A percentile compares a stretch with the other conserved stretches of the same genome.
These are phyloP conservation scores for Clarireedia sp. DNA, from an alignment of 2,329 filamentous ascomycete species.

Conservation along the genomic window DNA sequence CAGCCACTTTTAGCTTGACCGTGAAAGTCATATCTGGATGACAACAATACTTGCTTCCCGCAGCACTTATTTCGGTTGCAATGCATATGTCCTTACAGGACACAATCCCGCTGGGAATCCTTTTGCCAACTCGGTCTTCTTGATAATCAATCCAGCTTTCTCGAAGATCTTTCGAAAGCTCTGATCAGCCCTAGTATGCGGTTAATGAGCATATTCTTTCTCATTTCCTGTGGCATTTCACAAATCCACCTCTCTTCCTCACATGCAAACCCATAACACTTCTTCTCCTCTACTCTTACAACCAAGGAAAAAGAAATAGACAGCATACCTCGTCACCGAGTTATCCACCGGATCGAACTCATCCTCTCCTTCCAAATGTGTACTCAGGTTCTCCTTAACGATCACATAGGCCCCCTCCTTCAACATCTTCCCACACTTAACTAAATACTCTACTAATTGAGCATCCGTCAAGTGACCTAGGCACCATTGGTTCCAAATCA, in stretches of 20 bases:
- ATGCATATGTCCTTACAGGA: slow-evolving; percentile 70
- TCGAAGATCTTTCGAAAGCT: slow-evolving; percentile 66
- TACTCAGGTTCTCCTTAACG: slow-evolving; percentile 55
- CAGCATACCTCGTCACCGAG: slow-evolving; percentile 58
- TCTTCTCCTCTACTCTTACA: too few relatives aligned
- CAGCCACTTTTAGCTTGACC: neutral
- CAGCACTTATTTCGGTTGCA: slow-evolving; percentile 30
- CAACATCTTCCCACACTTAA: slow-evolving; percentile 47
- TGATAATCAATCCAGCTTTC: slow-evolving; percentile 58
- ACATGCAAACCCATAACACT: too few relatives aligned
- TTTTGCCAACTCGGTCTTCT: slow-evolving; percentile 63
- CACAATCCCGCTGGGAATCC: slow-evolving; percentile 57
- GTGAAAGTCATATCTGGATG: neutral
- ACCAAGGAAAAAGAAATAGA: too few relatives aligned
- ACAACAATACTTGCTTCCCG: neutral
- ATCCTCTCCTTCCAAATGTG: slow-evolving; percentile 51
- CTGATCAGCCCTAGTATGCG: slow-evolving; percentile 48
- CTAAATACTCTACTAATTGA: slow-evolving; percentile 61
- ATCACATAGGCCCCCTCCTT: slow-evolving; percentile 53
- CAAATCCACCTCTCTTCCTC: too few relatives aligned
- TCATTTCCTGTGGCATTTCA: too few relatives aligned
- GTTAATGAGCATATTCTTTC: too few relatives aligned
- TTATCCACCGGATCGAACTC: slow-evolving; percentile 69
- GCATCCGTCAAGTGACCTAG: slow-evolving; percentile 70
- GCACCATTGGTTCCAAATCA: slow-evolving; percentile 92